Base-by-base conservation (phyloP, 495 filamentous ascomycete genomes). In the Penicillium paxilli region DNA sequence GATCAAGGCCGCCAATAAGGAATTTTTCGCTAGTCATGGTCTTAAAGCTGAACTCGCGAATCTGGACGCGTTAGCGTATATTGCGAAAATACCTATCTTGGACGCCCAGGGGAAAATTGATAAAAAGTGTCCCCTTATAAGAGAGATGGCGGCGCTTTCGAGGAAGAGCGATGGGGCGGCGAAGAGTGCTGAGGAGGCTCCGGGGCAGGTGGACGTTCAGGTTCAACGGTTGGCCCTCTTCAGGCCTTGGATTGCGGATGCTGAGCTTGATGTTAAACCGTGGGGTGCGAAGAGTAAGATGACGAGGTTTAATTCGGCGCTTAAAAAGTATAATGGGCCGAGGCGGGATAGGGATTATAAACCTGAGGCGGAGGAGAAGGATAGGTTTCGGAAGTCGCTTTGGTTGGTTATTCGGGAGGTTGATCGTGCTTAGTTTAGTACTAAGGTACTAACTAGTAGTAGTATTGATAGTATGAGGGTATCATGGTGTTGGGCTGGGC, bases 201-300 rank as follows among this genome's bases (percentile, higher is more conserved):
- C n/a, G n/a, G n/a, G n/a, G n/a, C n/a, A n/a, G 8, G 11, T 62
- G 4, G 56, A 66, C 19, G n/a, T 59, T n/a, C 51, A 54, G 51
- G 58, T 59, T 32, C 59, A 37, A 19, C 25, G 52, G 10, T 64
- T 10, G 19, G 19, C 14, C 21, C 51, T 12, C 38, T 70, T 25
- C 51, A 59, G n/a, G 41, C 64, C 62, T 7, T 72, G 67, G 62
- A 65, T 65, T 53, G 63, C 63, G 5, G 61, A 63, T 30, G 47
- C 70, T 6, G 58, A 64, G 17, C 17, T 70, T 22, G 55, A 67
- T 33, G 35, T 64, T 30, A 33, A 62, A 38, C 65, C 65, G 3
- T 59, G 57, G 67, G 65, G 52, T 25, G 55, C 57, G 0, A 60
- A 68, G 47, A 65, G 63, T 0, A 59, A 44, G 24, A 55, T 68